phyloP scores from a whole-genome alignment of 2,329 filamentous ascomycete genomes.

The Alternaria gaisen region DNA sequence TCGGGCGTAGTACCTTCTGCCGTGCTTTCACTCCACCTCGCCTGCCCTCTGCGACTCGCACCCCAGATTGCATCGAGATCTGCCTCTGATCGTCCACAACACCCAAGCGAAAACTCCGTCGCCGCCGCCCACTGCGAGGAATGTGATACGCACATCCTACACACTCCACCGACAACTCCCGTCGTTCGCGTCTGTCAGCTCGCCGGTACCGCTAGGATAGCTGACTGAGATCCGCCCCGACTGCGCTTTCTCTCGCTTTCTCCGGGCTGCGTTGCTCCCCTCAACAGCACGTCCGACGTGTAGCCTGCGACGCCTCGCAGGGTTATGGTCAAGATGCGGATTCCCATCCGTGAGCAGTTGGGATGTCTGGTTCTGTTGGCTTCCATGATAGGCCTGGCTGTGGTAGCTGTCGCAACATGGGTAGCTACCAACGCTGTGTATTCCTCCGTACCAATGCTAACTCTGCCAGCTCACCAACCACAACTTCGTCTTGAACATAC shows the following conservation, averaged over 20 bases:
- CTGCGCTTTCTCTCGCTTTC: constrained; percentile 1
- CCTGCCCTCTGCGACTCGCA: constrained; percentile 12
- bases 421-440: constrained; percentile 30
- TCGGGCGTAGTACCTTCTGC: constrained; percentile 26
- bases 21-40: constrained; percentile 24
- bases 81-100: constrained; percentile 10
- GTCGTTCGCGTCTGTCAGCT: constrained; percentile 28
- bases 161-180: constrained; percentile 18
- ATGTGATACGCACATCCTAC: constrained; percentile 33
- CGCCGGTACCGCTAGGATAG: constrained; percentile 2
- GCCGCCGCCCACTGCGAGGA: constrained; percentile 24
- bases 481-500: constrained; percentile 66
- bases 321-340: constrained; percentile 70
- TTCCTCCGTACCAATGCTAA: constrained; percentile 14
- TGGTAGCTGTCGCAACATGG: constrained; percentile 80
- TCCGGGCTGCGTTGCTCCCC: constrained; percentile 15
- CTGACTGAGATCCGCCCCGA: background rate
- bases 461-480: constrained; percentile 64
- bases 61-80: constrained; percentile 14
- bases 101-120: background rate
- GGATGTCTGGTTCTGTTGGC: constrained; percentile 79
- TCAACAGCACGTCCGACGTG: constrained; percentile 5
- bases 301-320: constrained; percentile 1
- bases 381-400: constrained; percentile 76
- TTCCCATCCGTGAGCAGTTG: constrained; percentile 88